These are phyloP conservation scores for Paratrimastix pyriformis DNA, from an alignment of 78 protist genomes.

Conservation along the genomic window DNA sequence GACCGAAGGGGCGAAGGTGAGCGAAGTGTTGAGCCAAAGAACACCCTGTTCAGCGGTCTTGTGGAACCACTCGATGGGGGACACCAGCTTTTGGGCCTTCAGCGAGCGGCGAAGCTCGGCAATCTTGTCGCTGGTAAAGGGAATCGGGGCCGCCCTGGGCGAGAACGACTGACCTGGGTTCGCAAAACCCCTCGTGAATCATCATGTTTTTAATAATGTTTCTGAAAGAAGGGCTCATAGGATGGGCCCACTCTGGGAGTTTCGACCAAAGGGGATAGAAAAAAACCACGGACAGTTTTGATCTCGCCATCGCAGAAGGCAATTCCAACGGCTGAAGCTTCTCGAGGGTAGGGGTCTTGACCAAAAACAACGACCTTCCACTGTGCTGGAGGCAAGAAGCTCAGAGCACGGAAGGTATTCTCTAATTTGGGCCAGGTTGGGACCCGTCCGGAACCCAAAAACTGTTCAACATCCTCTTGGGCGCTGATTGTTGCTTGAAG, in stretches of 20 bases:
- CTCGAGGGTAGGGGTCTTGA: conserved; percentile 41
- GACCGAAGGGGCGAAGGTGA: conserved; percentile 7
- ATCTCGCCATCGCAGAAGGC: conserved; percentile 28
- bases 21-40: conserved; percentile 29
- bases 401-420: conserved; percentile 38
- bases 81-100: background rate
- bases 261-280: too few relatives aligned
- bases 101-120: background rate
- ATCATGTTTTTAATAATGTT: conserved; percentile 14
- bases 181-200: background rate
- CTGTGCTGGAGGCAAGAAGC: background rate
- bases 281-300: too few relatives aligned
- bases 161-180: background rate
- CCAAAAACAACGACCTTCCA: conserved; percentile 39
- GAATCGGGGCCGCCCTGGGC: too few relatives aligned
- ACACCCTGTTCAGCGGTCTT: conserved; percentile 18
- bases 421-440: background rate
- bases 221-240: background rate
- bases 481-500: too few relatives aligned
- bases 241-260: conserved; percentile 26
- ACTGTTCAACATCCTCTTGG: too few relatives aligned
- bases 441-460: too few relatives aligned
- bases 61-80: conserved; percentile 30
- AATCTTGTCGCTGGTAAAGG: too few relatives aligned
- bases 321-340: conserved; percentile 36